Evolutionary conservation across 2,329 filamentous ascomycete species (phyloP), one percentile per base, ranked within the genome.

Genomic region (Thermomyces lanuginosus): DNA sequence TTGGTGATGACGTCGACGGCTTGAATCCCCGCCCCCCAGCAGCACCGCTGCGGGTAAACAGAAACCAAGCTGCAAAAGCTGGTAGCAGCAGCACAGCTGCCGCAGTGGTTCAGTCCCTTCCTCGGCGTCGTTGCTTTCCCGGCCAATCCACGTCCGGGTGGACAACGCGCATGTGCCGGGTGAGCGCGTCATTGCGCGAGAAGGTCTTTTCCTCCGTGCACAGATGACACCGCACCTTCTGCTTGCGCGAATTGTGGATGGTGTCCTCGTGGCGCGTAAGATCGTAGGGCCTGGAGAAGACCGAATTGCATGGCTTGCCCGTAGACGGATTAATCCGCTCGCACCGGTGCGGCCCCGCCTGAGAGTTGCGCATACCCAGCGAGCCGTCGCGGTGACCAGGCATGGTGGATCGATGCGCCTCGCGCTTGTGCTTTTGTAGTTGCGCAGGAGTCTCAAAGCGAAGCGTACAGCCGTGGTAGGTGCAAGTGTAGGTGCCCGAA

Each of bases 151-250:
- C 67, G 35, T 92, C 81, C 0, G 86, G 84, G 51, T 93, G 86
- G 36, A 91, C 86, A 25, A 93, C 84, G 18, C 83, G 73, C 66
- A 92, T 91, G 49, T 98, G 89, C 34, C 89, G 66, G 8, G 86
- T 95, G 24, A 95, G 64, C 1, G 89, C 89, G 58, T 98, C 89
- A 37, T 86, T 89, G 31, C 89, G 73, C 41, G 83, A 92, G 47
- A 98, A 98, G 0, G 82, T 91, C 66, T 95, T 95, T 46, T 95
- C 86, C 43, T 95, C 84, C 2, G 80, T 83, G 56, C 89, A 98
- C 24, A 92, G 59, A 36, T 84, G 74, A 54, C 89, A 98, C 22
- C 82, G 75, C 5, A 93, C 83, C 61, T 95, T 95, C 51, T 84
- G 75, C 63, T 93, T 93, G 43, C 80, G 73, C 1, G 74, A 76